Conservation (phyloP, 306 rosid genomes). For the Lagenaria siceraria region DNA sequence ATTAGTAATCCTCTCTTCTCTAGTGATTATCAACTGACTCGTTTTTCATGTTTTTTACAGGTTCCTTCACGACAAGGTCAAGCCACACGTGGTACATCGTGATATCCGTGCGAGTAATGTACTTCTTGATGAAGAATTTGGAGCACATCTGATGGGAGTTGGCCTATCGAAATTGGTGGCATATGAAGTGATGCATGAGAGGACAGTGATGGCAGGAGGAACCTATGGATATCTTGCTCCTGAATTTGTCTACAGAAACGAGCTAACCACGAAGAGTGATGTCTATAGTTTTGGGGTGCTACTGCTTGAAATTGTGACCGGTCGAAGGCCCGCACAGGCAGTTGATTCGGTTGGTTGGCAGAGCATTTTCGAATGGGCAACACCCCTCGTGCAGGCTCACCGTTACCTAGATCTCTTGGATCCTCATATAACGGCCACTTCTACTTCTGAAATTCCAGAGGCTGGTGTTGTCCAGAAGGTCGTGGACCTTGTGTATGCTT, state of each 20-base stretch:
- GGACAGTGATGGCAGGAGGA: constrained; percentile 98
- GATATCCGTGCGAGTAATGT: constrained; percentile 92
- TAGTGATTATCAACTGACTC: background rate
- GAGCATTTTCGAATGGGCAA: constrained; percentile 95
- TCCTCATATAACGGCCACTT: constrained; percentile 54
- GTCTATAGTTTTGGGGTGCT: constrained; percentile 92
- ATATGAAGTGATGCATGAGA: constrained; percentile 86
- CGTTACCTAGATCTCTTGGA: constrained; percentile 87
- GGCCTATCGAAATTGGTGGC: constrained; percentile 92
- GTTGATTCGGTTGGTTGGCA: constrained; percentile 97
- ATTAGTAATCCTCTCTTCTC: background rate
- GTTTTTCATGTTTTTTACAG: constrained; percentile 22
- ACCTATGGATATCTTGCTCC: constrained; percentile 96
- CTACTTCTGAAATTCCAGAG: constrained; percentile 56
- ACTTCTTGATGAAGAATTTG: constrained; percentile 90
- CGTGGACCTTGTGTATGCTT: constrained; percentile 92
- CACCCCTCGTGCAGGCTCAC: constrained; percentile 89
- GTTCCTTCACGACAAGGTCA: constrained; percentile 95
- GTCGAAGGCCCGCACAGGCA: constrained; percentile 95
- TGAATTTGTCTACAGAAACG: constrained; percentile 81
- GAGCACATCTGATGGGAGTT: constrained; percentile 90
- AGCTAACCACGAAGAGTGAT: constrained; percentile 89
- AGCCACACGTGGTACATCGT: constrained; percentile 95
- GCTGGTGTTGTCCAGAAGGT: constrained; percentile 71
- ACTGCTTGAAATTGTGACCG: constrained; percentile 81